Evolutionary conservation across 2,329 filamentous ascomycete species (phyloP), one percentile per base, ranked within the genome.

Genomic region (Paraconiothyrium brasiliense): DNA sequence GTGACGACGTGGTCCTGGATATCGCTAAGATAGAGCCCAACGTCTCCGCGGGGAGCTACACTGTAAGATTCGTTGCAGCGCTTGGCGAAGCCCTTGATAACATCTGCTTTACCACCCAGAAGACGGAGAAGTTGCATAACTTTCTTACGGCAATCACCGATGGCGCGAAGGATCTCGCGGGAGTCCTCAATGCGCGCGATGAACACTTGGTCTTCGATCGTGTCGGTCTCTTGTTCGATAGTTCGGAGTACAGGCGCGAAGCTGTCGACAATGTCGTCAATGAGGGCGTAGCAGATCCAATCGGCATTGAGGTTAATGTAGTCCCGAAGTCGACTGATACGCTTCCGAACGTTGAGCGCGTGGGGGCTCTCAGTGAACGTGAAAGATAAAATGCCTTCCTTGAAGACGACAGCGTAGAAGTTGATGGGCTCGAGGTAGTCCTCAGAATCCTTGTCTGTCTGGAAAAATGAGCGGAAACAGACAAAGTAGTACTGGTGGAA

Each of bases 1-100:
- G 95, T 99, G 62, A 99, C 93, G 57, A 99, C 94, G 86, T 99
- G 95, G 81, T 99, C 95, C 80, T 99, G 95, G 67, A 99, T 97
- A 81, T 99, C 95, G 73, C 93, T 93, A 39, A 99, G 87, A 76
- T 99, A 99, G 72, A 99, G 87, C 24, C 94, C 95, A 67, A 99
- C 97, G 75, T 99, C 95, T 82, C 95, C 95, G 51, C 94, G 92
- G 7, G 95, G 95, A 1, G 95, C 97, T 56, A 98, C 92, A 67
- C 92, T 91, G 83, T 97, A 98, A 67, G 97, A 93, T 76, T 97
- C 94, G 77, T 98, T 99, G 87, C 95, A 99, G 55, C 96, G 92
- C 84, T 99, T 99, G 56, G 95, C 96, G 75, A 99, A 99, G 34
- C 94, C 94, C 70, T 92, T 93, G 72, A 99, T 93, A 60, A 99